Base-by-base conservation (phyloP, 2,329 filamentous ascomycete species). In the Neobulgaria alba region DNA sequence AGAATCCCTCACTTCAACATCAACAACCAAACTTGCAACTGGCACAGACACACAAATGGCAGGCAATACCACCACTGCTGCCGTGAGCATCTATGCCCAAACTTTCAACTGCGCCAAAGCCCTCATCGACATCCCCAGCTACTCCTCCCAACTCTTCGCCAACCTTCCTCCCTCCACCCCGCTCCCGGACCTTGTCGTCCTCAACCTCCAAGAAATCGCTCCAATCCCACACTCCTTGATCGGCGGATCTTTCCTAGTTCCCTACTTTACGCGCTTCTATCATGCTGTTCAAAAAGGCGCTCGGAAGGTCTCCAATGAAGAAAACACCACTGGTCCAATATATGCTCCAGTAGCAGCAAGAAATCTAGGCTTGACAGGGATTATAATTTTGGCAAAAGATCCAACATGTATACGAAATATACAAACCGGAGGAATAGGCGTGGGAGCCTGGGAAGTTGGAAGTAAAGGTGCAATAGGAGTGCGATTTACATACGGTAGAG, bases 381-480 rank as follows among this genome's bases (percentile, higher is more conserved):
- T 96, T 37, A 77, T 96, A 70, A 72, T 95, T 14, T 95, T 95
- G 59, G 83, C 81, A 15, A 77, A 77, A 42, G 71, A 81, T 31
- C 68, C 73, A 0, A 62, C 71, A 7, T 68, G 72, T 17, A 67
- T 95, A 38, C 66, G 67, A 39, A 68, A 75, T 54, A 66, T 92
- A n/a, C 75, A 86, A 49, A 79, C 77, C n/a, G 86, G 83, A 2
- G 85, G 84, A 39, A 82, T 88, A 2, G 89, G 92, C 0, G 83
- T 95, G 36, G 92, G 92, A 0, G 62, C 88, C 1, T 81, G 79
- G 43, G 82, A 90, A 36, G 92, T 95, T 82, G 92, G 88, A 12
- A 95, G 95, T 63, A 98, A 98, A 64, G 92, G 90, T 20, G 90
- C 88, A 3, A 83, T 94, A 1, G 92, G 83, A 0, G 70, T 90